phyloP scores from a whole-genome alignment of 1,139 yeast genomes.

The Yamadazyma trypodendri region DNA sequence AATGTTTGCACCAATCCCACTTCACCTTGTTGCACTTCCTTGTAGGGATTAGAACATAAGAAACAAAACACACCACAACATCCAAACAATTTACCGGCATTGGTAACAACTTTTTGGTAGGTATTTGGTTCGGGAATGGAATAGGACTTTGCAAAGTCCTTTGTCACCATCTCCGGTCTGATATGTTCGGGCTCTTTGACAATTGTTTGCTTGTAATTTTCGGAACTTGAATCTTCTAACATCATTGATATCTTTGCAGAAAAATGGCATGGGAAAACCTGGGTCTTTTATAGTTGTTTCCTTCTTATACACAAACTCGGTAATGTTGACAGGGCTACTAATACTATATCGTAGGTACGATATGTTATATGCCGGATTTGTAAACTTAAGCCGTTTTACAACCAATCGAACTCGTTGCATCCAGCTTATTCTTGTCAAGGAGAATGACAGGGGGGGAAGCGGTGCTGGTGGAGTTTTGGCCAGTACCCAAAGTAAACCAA shows the following conservation, averaged over 20 bases:
- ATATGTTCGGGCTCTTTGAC: constrained; percentile 22
- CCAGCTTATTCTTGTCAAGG: too few relatives aligned
- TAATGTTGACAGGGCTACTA: too few relatives aligned
- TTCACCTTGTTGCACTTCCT: constrained; percentile 63
- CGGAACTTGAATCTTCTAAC: constrained; percentile 12
- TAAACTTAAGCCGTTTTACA: too few relatives aligned
- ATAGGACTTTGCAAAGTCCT: constrained; percentile 37
- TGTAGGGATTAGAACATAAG: constrained; percentile 61
- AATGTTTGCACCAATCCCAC: constrained; percentile 70
- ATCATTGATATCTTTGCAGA: not conserved
- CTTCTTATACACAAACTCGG: too few relatives aligned
- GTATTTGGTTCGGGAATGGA: constrained; percentile 35
- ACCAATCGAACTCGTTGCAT: too few relatives aligned
- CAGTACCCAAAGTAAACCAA: too few relatives aligned
- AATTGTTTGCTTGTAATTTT: constrained; percentile 14
- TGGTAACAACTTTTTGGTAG: constrained; percentile 42
- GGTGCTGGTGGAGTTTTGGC: too few relatives aligned
- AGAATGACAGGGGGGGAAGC: too few relatives aligned
- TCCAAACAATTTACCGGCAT: constrained; percentile 52
- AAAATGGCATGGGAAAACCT: not conserved
- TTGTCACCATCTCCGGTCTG: constrained; percentile 32
- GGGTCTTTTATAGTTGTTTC: not conserved
- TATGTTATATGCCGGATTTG: too few relatives aligned
- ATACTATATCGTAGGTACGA: too few relatives aligned
- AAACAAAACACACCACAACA: constrained; percentile 61